Evolutionary conservation across 352 stramenopile genomes (phyloP).

Genomic region (Blastocystis sp.): DNA sequence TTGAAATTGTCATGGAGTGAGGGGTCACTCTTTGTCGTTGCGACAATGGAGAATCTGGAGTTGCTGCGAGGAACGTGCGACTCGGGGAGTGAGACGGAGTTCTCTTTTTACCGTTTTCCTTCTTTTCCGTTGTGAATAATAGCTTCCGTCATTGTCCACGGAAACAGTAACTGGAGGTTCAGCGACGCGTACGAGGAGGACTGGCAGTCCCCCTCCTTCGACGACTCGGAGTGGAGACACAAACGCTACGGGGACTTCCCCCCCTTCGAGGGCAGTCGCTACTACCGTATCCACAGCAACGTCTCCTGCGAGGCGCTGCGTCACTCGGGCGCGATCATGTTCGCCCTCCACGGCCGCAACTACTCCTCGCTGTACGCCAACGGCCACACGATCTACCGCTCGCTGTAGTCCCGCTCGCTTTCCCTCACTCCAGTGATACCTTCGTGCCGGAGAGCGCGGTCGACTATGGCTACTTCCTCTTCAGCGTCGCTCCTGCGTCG

Average conservation of each 20-base stretch:
- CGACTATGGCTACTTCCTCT: neutral
- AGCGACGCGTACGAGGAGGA: neutral
- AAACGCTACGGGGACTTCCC: conserved; percentile 13
- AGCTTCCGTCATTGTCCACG: neutral
- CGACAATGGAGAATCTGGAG: neutral
- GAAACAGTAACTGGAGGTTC: neutral
- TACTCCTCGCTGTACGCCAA: conserved; percentile 1
- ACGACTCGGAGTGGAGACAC: neutral
- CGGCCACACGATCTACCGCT: neutral
- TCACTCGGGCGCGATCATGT: neutral
- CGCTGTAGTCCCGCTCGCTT: neutral
- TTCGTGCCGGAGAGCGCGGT: neutral
- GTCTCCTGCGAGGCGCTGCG: neutral
- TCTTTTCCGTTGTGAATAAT: neutral
- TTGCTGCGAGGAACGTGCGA: conserved; percentile 24
- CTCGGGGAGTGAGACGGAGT: neutral
- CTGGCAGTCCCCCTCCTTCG: neutral
- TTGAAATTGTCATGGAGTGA: neutral
- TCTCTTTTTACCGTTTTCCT: neutral
- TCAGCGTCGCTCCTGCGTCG: neutral
- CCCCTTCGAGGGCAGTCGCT: neutral
- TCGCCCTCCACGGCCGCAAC: neutral
- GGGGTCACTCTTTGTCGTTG: conserved; percentile 7
- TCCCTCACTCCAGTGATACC: neutral
- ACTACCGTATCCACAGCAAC: neutral